These are phyloP conservation scores for Pleoardoris graminearum DNA, from an alignment of 2,329 filamentous ascomycete genomes.

Conservation along the genomic window DNA sequence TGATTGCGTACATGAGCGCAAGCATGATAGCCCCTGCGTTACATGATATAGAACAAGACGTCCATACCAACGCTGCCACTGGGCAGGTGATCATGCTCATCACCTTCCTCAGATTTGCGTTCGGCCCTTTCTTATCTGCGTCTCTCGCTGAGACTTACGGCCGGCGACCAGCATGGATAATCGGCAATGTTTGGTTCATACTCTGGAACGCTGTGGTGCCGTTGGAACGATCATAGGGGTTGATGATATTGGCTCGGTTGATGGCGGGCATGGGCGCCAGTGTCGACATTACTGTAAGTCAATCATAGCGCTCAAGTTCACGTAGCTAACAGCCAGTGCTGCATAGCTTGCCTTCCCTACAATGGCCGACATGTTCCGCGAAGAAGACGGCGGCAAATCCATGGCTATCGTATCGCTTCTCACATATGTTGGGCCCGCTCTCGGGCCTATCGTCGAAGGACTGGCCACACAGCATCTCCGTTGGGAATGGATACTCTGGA, in stretches of 20 bases:
- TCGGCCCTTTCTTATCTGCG: conserved; percentile 16
- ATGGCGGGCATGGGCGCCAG: conserved; percentile 20
- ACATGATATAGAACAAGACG: conserved; percentile 13
- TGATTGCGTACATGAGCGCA: conserved; percentile 21
- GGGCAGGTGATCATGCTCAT: conserved; percentile 15
- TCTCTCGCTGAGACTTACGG: conserved; percentile 17
- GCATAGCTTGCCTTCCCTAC: conserved; percentile 18
- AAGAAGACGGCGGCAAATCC: conserved; percentile 17
- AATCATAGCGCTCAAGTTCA: too few species aligned
- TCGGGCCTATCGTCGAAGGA: conserved; percentile 32
- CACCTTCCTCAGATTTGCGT: conserved; percentile 19
- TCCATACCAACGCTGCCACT: conserved; percentile 13
- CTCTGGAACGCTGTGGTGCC: conserved; percentile 19
- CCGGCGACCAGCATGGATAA: conserved; percentile 2
- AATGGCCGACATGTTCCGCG: conserved; percentile 15
- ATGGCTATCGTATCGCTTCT: conserved; percentile 18
- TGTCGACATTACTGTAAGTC: conserved; percentile 15
- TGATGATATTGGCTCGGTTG: conserved; percentile 16
- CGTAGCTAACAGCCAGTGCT: not conserved
- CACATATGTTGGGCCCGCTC: conserved; percentile 7
- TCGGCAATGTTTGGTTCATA: conserved; percentile 9
- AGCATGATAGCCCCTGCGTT: conserved; percentile 20
- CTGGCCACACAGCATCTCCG: conserved; percentile 18
- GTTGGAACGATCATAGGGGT: not conserved
- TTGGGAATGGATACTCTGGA: conserved; percentile 34